Conservation (phyloP, 345 rosid genomes). For the Rhizophora apiculata region DNA sequence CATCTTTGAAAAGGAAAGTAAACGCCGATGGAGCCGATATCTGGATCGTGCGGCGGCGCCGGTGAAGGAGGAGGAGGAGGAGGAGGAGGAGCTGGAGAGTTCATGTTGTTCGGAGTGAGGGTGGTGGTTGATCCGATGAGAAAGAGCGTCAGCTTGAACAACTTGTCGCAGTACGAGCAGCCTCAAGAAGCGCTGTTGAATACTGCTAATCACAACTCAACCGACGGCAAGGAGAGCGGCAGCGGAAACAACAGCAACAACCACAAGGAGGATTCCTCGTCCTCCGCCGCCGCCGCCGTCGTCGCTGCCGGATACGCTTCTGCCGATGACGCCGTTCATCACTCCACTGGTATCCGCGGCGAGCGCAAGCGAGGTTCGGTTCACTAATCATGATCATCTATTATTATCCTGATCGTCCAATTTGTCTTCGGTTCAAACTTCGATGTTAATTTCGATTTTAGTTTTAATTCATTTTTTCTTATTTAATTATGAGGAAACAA, state of each 20-base stretch:
- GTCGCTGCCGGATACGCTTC: slow-evolving; percentile 61
- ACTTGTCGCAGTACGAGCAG: slow-evolving; percentile 71
- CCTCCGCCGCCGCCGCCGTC: slow-evolving; percentile 12
- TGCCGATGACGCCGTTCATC: slow-evolving; percentile 69
- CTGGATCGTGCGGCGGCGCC: slow-evolving; percentile 29
- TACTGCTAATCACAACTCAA: slow-evolving; percentile 2
- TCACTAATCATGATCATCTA: too few relatives aligned
- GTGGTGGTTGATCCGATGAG: slow-evolving; percentile 92
- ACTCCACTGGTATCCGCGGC: slow-evolving; percentile 41
- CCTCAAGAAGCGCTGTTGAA: slow-evolving; percentile 25
- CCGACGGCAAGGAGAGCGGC: slow-evolving; percentile 9
- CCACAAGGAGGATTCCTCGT: too few relatives aligned
- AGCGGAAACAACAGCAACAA: slow-evolving; percentile 11
- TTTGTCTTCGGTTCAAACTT: slow-evolving; percentile 7
- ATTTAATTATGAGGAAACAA: neutral
- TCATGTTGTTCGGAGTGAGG: slow-evolving; percentile 87
- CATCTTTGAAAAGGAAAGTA: too few relatives aligned
- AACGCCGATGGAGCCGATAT: slow-evolving; percentile 5
- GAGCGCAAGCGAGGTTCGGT: slow-evolving; percentile 83
- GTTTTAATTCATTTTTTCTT: neutral
- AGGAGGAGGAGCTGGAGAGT: slow-evolving; percentile 39
- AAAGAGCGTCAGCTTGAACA: slow-evolving; percentile 83
- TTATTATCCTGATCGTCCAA: neutral
- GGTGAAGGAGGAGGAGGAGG: slow-evolving; percentile 17
- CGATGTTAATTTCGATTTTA: neutral